Percentiles rank a stretch among this genome's conserved stretches.
Conservation (phyloP, 1,139 yeast genomes). For the Tardiomyces depauwii region DNA sequence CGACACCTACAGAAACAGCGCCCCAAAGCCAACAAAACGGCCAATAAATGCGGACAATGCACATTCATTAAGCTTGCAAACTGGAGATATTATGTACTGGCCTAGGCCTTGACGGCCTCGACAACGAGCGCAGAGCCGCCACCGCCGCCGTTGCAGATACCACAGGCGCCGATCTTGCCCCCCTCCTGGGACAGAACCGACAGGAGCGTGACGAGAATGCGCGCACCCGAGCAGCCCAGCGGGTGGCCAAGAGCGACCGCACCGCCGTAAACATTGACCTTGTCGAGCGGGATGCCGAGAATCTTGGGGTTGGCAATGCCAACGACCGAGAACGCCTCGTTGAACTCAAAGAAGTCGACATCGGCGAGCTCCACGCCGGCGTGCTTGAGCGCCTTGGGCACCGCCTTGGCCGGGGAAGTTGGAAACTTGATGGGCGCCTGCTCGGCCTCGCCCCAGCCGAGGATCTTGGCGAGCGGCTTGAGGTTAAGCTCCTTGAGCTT, state of each 20-base stretch:
- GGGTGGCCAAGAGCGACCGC: conserved; percentile 98
- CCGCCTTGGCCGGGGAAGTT: conserved; percentile 85
- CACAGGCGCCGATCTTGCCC: conserved; percentile 90
- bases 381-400: conserved; percentile 90
- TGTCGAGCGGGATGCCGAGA: conserved; percentile 49
- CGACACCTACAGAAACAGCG: too few relatives aligned
- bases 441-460: conserved; percentile 98
- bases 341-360: conserved; percentile 78
- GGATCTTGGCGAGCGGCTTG: conserved; percentile 76
- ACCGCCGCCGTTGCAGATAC: conserved; percentile 98
- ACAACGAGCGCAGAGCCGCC: conserved; percentile 85
- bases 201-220: conserved; percentile 80
- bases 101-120: conserved; percentile 26
- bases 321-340: conserved; percentile 95
- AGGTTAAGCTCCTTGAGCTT: conserved; percentile 76
- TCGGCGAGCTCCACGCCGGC: conserved; percentile 55
- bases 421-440: conserved; percentile 90
- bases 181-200: conserved; percentile 57
- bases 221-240: conserved; percentile 94
- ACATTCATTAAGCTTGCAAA: not conserved
- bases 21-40: too few relatives aligned
- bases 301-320: conserved; percentile 84
- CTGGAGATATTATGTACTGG: not conserved
- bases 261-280: conserved; percentile 93
- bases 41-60: not conserved